Base-by-base conservation (phyloP, 768 basidiomycete species). In the Pleurotus tuoliensis region DNA sequence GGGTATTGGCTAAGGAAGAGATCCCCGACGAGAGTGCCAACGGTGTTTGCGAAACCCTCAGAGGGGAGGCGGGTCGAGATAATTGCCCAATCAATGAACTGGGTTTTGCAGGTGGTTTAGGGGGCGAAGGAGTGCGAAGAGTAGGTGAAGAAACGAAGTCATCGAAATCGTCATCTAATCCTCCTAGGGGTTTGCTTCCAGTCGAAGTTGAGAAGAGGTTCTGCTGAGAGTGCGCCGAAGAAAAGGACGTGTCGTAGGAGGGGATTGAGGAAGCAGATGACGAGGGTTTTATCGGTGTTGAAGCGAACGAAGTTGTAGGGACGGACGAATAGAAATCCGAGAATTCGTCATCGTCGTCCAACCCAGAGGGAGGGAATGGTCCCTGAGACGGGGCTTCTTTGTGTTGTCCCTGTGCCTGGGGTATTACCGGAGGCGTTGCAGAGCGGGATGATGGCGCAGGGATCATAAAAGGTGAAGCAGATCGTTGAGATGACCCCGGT, bases 271-370 rank as follows among this genome's bases (percentile, higher is more conserved):
- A 24, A 55, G 56, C 15, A 57, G 41, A 66, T 54, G 59, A 62
- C 58, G 53, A 64, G 46, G 64, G 65, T 56, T 60, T 63, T 49
- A 60, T 55, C 22, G 53, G 47, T 16, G 57, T 51, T 16, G 64
- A 58, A 20, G 57, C 49, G 20, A 55, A 53, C 34, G 59, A 34
- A 18, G 43, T 15, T 27, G 27, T 30, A 40, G 64, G 49, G 5
- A 73, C 61, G 20, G 73, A 70, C 3, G 71, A 68, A 52, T 69
- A 59, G 62, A 82, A 80, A 39, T 82, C 82, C 4, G 78, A 72
- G 61, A 86, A 88, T 47, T 84, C 82, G 55, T 79, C 77, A 53
- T 83, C 80, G 47, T 75, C 74, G 50, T 68, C 63, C 37, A 56
- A 15, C 27, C 41, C 13, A 16, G 56, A 37, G 41, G 22, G n/a